These are phyloP conservation scores for Acer saccharum DNA, from an alignment of 345 rosid species.

Conservation along the genomic window DNA sequence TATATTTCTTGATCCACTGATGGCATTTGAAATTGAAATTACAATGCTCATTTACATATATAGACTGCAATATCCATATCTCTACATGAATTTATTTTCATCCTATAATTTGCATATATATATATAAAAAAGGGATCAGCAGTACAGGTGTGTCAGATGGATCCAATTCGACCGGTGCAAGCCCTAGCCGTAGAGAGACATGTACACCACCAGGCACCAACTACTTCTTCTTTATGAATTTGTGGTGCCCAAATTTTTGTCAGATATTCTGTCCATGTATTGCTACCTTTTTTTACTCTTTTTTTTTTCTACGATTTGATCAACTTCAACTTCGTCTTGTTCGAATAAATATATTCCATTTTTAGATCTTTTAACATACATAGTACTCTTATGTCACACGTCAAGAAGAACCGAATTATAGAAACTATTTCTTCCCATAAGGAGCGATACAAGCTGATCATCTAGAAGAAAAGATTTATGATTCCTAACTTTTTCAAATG, in stretches of 20 bases:
- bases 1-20: no score
- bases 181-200: background rate
- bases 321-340: background rate
- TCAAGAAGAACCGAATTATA: no score
- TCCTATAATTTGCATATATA: background rate
- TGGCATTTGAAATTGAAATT: no score
- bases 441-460: background rate
- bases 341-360: background rate
- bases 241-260: conserved; percentile 2
- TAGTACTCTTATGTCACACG: background rate
- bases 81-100: no score
- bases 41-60: no score
- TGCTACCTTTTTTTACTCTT: background rate
- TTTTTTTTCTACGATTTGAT: background rate
- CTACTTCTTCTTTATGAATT: conserved; percentile 2
- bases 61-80: no score
- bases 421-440: background rate
- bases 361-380: no score
- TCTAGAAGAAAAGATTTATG: background rate
- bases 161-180: background rate
- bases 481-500: background rate
- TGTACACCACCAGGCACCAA: background rate
- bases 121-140: background rate
- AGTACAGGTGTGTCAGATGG: background rate
- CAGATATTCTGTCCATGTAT: background rate